These are phyloP conservation scores for Yamadazyma friedrichii DNA, from an alignment of 1,139 yeast genomes.

Conservation along the genomic window DNA sequence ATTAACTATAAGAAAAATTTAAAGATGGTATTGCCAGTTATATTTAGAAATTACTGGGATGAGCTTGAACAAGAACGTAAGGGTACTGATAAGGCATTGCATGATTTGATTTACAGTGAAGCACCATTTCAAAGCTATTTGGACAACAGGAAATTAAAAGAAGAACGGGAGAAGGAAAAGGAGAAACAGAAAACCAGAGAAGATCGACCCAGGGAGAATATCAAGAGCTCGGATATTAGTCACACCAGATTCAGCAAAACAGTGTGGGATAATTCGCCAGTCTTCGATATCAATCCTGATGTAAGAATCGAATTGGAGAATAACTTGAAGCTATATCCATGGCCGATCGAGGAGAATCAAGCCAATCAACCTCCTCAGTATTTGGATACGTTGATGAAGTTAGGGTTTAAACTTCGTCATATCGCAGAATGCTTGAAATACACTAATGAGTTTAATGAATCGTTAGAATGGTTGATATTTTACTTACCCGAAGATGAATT, in stretches of 20 bases:
- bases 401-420: constrained; percentile 74
- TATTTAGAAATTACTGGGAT: constrained; percentile 78
- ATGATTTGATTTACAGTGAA: constrained; percentile 53
- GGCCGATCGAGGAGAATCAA: constrained; percentile 37
- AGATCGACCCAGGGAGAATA: neutral
- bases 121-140: constrained; percentile 58
- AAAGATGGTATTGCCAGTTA: constrained; percentile 83
- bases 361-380: constrained; percentile 1
- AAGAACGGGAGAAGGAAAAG: constrained; percentile 6
- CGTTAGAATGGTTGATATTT: constrained; percentile 80
- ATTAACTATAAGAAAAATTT: constrained; percentile 78
- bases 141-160: constrained; percentile 1
- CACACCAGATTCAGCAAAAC: constrained; percentile 26
- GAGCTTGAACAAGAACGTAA: constrained; percentile 60
- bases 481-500: constrained; percentile 94
- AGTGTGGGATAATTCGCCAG: constrained; percentile 64
- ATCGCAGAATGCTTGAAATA: constrained; percentile 69
- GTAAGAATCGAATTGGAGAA: constrained; percentile 54
- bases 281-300: constrained; percentile 50
- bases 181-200: neutral
- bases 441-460: constrained; percentile 50
- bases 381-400: constrained; percentile 23
- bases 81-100: constrained; percentile 42
- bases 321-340: constrained; percentile 51
- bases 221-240: constrained; percentile 2